phyloP scores from a whole-genome alignment of 225 moss, liverwort and hornwort species.

The Asterella californica region DNA sequence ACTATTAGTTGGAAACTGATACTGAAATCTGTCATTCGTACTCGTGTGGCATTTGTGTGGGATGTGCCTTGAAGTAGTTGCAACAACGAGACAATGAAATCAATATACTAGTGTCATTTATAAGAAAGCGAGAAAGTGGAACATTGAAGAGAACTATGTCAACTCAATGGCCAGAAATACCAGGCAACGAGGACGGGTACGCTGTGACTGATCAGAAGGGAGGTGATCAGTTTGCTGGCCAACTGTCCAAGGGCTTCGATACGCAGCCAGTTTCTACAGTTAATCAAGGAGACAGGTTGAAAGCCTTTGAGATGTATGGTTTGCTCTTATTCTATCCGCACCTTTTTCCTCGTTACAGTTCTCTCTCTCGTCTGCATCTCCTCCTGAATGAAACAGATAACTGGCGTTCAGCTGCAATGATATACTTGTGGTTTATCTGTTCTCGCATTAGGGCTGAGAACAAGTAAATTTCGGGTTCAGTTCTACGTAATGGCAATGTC shows the following conservation, averaged over 20 bases:
- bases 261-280: not conserved
- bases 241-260: not conserved
- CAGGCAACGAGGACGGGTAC: not conserved
- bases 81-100: conserved; percentile 85
- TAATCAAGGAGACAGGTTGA: conserved; percentile 23
- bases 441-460: not conserved
- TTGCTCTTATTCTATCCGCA: not conserved
- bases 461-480: not conserved
- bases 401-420: too few relatives aligned
- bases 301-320: conserved; percentile 46
- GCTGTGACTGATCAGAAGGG: not conserved
- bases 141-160: conserved; percentile 8
- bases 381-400: not conserved
- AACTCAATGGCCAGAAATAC: conserved; percentile 28
- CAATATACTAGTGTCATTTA: conserved; percentile 75
- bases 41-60: not conserved
- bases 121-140: conserved; percentile 49
- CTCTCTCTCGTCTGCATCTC: not conserved
- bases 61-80: conserved; percentile 45
- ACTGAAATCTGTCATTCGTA: not conserved
- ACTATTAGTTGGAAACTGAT: not conserved
- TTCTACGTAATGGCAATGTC: too few relatives aligned
- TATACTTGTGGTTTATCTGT: not conserved
- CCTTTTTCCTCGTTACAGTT: not conserved
- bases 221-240: not conserved